Evolutionary conservation across 2,329 filamentous ascomycete species (phyloP).

Genomic region (Chaetomiaceae sp.): DNA sequence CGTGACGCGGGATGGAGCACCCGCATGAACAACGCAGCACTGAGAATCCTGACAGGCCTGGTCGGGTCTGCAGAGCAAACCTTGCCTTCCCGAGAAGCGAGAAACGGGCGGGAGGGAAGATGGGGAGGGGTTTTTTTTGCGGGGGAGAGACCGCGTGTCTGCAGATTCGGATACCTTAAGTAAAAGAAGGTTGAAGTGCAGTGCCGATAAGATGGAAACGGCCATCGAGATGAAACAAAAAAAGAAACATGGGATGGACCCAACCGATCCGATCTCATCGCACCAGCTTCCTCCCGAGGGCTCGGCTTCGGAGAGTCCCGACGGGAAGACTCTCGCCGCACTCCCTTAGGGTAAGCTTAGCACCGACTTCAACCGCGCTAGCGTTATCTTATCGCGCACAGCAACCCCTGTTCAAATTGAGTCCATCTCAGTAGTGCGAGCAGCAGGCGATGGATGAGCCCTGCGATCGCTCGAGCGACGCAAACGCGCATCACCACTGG

Average conservation of each 20-base stretch:
- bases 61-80: too few relatives aligned
- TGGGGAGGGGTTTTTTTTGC: too few relatives aligned
- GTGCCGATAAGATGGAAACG: too few relatives aligned
- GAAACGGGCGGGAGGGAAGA: background rate
- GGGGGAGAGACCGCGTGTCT: background rate
- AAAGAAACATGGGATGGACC: too few relatives aligned
- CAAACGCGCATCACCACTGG: background rate
- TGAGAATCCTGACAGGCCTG: too few relatives aligned
- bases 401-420: conserved; percentile 16
- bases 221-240: too few relatives aligned
- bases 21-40: conserved; percentile 10
- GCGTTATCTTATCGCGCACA: conserved; percentile 8
- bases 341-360: background rate
- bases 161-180: conserved; percentile 1
- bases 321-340: background rate
- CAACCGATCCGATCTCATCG: too few relatives aligned
- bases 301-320: conserved; percentile 2
- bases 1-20: conserved; percentile 12
- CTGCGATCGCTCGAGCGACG: background rate
- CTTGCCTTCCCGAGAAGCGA: background rate
- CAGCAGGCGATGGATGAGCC: background rate
- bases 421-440: background rate
- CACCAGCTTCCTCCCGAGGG: too few relatives aligned
- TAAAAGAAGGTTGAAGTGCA: background rate
- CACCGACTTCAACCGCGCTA: too few relatives aligned